Percentiles rank a stretch among this genome's conserved stretches.
These are phyloP conservation scores for Helotiales sp. DNA, from an alignment of 2,329 filamentous ascomycete genomes.

Conservation along the genomic window DNA sequence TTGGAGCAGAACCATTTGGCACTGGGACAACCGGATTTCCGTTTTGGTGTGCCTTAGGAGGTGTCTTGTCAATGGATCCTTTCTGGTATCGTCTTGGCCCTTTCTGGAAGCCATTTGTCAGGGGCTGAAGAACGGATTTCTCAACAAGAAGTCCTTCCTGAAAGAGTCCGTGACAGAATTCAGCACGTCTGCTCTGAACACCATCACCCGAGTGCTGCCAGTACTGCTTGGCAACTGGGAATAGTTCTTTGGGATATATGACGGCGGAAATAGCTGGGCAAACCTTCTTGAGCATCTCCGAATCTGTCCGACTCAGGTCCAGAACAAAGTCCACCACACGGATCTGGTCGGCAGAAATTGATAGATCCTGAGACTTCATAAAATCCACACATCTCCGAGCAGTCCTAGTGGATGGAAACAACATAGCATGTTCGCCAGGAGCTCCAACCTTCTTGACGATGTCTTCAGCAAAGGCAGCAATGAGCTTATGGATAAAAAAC, in stretches of 20 bases:
- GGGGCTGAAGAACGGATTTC: slow-evolving; percentile 39
- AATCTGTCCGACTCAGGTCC: slow-evolving; percentile 57
- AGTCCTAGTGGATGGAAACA: slow-evolving; percentile 76
- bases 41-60: slow-evolving; percentile 30
- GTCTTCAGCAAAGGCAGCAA: slow-evolving; percentile 72
- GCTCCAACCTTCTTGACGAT: slow-evolving; percentile 69
- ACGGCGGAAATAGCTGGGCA: slow-evolving; percentile 70
- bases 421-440: slow-evolving; percentile 71
- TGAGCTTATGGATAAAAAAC: slow-evolving; percentile 90
- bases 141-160: slow-evolving; percentile 69
- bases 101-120: slow-evolving; percentile 36
- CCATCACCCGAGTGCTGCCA: slow-evolving; percentile 98
- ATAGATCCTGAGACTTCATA: slow-evolving; percentile 63
- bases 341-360: slow-evolving; percentile 54
- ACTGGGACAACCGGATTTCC: not conserved
- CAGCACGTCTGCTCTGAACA: slow-evolving; percentile 85
- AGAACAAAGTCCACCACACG: slow-evolving; percentile 67
- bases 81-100: slow-evolving; percentile 84
- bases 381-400: slow-evolving; percentile 79
- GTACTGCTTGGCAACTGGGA: slow-evolving; percentile 82
- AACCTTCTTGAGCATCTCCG: slow-evolving; percentile 58
- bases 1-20: not conserved
- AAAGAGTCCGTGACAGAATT: slow-evolving; percentile 82
- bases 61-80: slow-evolving; percentile 52
- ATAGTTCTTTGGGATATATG: slow-evolving; percentile 70